Conservation (phyloP, 108 stramenopile genomes). For the Cyclostephanos tholiformis region DNA sequence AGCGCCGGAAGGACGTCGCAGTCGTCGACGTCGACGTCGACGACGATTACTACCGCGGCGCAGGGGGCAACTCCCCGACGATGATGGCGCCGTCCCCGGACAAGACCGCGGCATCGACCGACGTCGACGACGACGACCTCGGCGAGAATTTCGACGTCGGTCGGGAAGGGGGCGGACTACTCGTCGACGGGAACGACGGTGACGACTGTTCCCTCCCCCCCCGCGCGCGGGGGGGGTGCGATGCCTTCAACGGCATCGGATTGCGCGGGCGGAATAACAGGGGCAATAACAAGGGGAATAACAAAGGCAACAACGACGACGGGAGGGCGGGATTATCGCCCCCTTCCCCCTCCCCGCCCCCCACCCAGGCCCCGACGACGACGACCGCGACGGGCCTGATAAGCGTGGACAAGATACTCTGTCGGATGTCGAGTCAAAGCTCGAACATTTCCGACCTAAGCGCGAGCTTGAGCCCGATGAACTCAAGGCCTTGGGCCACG, state of each 20-base stretch:
- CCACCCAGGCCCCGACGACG: not conserved
- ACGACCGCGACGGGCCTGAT: not conserved
- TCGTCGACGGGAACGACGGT: not conserved
- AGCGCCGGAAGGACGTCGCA: not conserved
- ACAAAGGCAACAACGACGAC: not conserved
- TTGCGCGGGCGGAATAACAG: not conserved
- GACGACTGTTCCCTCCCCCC: not conserved
- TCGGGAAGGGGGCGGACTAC: not conserved
- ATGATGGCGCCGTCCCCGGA: slow-evolving; percentile 5
- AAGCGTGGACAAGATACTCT: slow-evolving; percentile 35
- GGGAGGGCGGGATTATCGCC: not conserved
- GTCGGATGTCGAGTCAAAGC: slow-evolving; percentile 25
- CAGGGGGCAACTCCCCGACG: no score
- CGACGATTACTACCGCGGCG: no score
- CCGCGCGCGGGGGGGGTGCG: not conserved
- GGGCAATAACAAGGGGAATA: not conserved
- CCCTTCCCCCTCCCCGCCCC: not conserved
- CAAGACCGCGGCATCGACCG: slow-evolving; percentile 10
- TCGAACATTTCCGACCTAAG: slow-evolving; percentile 32
- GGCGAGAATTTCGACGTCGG: not conserved
- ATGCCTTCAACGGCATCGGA: no score
- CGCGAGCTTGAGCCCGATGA: slow-evolving; percentile 27
- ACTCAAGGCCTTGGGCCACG: not conserved
- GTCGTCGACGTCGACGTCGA: not conserved
- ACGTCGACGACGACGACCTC: not conserved